Base-by-base conservation (phyloP, 257 asterid genomes). In the Lantana camara region DNA sequence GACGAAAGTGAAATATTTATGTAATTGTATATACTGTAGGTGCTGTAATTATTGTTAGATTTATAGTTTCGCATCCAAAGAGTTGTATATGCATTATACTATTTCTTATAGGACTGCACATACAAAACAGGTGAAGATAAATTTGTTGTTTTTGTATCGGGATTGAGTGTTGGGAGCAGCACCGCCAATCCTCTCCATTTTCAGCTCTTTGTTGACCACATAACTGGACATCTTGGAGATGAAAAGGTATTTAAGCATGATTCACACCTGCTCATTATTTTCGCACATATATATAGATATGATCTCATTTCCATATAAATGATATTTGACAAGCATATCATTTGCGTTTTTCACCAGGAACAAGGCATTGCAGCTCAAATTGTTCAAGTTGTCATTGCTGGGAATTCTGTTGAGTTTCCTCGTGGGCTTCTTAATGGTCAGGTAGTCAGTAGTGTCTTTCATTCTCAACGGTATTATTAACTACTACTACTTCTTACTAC, bases 141-240 rank as follows among this genome's bases (percentile, higher is more conserved):
- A 70, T 86, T 75, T 73, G 95, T 86, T 52, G 89, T 88, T 67
- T 81, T 94, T 52, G 74, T 88, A 59, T 94, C 99, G 76, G 97
- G 97, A 60, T 73, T 90, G 82, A 81, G 88, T 68, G 81, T 88
- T 60, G 97, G 97, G 72, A 76, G 87, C 79, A 80, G 85, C 80
- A 62, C 81, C 12, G 80, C 89, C 63, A 88, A 85, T 84, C 99
- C 99, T 69, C 92, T 94, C 60, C 86, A 79, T 54, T 86, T 84
- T 70, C 97, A 94, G 84, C 99, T 94, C 70, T 75, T 94, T 57
- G 85, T 94, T 30, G 99, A 94, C 80, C 97, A 94, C 70, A 80
- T 94, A 69, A 90, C 99, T 69, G 99, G 99, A 53, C 97, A 94
- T 86, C 83, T 94, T 22, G 99, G 99, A 72, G 99, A 94, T 61